phyloP scores from a whole-genome alignment of 2,329 filamentous ascomycete species.

The Rutstroemia sydowiana region DNA sequence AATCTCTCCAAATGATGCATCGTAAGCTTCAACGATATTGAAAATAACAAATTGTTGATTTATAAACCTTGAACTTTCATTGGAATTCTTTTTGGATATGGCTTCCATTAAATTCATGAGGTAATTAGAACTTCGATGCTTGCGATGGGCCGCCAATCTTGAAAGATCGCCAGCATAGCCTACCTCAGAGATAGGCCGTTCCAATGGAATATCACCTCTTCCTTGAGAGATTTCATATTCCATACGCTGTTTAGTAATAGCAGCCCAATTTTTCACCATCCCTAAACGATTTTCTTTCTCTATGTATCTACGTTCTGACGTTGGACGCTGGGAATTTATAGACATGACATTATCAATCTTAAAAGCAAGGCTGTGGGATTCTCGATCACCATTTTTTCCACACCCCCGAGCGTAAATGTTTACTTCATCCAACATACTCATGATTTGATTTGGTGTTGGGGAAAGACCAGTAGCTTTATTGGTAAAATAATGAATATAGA shows the following conservation, averaged over 20 bases:
- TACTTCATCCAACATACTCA: neutral
- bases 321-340: neutral
- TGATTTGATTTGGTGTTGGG: neutral
- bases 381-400: neutral
- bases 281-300: neutral
- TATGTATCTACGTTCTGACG: neutral
- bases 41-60: neutral
- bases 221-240: neutral
- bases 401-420: neutral
- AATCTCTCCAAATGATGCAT: neutral
- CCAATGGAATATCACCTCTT: neutral
- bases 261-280: neutral
- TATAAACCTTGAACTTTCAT: neutral
- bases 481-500: neutral
- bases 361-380: neutral
- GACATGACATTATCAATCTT: neutral
- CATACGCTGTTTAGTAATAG: neutral
- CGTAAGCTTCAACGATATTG: neutral
- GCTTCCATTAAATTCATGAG: neutral
- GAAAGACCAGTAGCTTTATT: neutral
- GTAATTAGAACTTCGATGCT: neutral
- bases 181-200: neutral
- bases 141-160: neutral
- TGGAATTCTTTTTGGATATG: neutral
- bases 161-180: neutral